Percentiles rank a stretch among this genome's conserved stretches.
Conservation (phyloP, 108 stramenopile species). For the Pseudonitzschia multistriata region DNA sequence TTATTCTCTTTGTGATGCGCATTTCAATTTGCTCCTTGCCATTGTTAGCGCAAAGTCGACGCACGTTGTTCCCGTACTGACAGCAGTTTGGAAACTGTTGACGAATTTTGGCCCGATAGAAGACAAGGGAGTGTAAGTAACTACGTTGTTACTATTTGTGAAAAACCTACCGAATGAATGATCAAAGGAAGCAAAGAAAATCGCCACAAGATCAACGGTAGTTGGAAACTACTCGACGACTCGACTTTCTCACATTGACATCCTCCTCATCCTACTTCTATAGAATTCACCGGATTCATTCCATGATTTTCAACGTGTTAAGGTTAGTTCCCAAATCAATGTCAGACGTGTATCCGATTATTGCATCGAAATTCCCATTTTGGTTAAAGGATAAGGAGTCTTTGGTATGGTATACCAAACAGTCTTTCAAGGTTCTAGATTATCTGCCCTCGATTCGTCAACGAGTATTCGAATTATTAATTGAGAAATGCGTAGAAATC, state of each 20-base stretch:
- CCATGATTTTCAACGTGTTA: constrained; percentile 41
- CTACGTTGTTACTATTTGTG: neutral
- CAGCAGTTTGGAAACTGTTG: constrained; percentile 50
- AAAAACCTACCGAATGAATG: neutral
- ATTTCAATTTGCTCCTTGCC: constrained; percentile 55
- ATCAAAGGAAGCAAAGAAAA: neutral
- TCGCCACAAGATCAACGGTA: no score
- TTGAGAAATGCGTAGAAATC: constrained; percentile 92
- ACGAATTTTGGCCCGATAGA: constrained; percentile 5
- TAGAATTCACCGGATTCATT: constrained; percentile 43
- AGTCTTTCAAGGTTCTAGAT: constrained; percentile 37
- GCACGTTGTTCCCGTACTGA: constrained; percentile 32
- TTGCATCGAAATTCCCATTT: constrained; percentile 52
- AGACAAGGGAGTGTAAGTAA: constrained; percentile 31
- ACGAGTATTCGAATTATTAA: constrained; percentile 51
- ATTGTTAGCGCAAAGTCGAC: constrained; percentile 57
- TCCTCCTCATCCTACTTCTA: constrained; percentile 5
- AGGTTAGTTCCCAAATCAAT: constrained; percentile 47
- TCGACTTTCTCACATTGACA: neutral
- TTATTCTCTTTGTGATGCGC: constrained; percentile 46
- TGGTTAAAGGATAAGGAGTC: constrained; percentile 16
- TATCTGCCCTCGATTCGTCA: constrained; percentile 46
- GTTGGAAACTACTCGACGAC: neutral
- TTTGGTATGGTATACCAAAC: constrained; percentile 38
- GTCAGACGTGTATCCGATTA: constrained; percentile 49